These are phyloP conservation scores for Globisporangium paddicum DNA, from an alignment of 352 stramenopile species.

Conservation along the genomic window DNA sequence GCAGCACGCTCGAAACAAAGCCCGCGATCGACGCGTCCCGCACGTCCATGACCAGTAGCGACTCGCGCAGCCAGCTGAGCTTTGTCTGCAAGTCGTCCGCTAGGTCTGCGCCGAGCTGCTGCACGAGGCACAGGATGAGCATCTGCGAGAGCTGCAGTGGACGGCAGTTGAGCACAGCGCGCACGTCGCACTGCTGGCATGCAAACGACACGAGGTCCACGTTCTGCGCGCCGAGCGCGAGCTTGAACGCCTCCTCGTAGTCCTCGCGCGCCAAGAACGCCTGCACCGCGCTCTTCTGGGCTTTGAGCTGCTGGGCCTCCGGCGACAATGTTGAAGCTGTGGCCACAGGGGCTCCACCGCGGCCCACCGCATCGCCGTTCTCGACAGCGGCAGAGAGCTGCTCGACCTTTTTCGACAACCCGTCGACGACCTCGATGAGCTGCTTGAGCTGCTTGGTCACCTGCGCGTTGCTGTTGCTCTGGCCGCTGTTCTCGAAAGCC, in stretches of 20 bases:
- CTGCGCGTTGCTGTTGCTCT: constrained; percentile 53
- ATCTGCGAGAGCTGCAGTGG: constrained; percentile 80
- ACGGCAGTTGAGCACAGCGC: constrained; percentile 51
- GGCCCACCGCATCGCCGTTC: too few species aligned
- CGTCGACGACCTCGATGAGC: constrained; percentile 53
- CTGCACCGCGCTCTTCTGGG: constrained; percentile 49
- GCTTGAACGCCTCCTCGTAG: constrained; percentile 81
- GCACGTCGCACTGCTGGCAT: constrained; percentile 65
- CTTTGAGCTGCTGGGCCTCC: constrained; percentile 53
- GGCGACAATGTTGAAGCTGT: constrained; percentile 20
- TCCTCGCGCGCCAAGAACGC: constrained; percentile 46
- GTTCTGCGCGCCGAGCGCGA: constrained; percentile 70
- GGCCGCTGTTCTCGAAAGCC: constrained; percentile 53
- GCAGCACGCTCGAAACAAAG: constrained; percentile 74
- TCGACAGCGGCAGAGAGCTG: constrained; percentile 31
- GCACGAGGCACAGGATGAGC: constrained; percentile 80
- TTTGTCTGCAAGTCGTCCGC: constrained; percentile 62
- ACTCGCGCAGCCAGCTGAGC: constrained; percentile 74
- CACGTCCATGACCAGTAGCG: constrained; percentile 77
- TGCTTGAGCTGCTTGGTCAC: constrained; percentile 59
- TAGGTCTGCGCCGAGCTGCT: constrained; percentile 74
- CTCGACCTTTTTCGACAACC: constrained; percentile 61
- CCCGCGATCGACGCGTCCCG: constrained; percentile 64
- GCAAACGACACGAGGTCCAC: constrained; percentile 67
- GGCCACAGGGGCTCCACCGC: constrained; percentile 6